phyloP scores from a whole-genome alignment of 768 basidiomycete genomes.

The Hydnomerulius pinastri region DNA sequence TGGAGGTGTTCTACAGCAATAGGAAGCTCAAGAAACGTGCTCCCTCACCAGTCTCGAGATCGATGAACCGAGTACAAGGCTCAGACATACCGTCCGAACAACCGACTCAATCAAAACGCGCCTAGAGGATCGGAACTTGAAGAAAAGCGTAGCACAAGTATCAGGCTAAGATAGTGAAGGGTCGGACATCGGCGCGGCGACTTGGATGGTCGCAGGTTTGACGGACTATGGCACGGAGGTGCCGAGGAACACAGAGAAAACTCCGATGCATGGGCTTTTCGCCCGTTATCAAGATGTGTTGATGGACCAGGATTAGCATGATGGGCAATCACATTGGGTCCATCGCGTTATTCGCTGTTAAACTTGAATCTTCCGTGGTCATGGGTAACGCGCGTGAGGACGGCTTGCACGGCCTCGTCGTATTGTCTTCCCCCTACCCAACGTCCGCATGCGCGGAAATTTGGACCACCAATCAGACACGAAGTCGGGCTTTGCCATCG shows the following conservation, averaged over 20 bases:
- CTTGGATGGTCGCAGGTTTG: not conserved
- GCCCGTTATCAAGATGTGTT: not conserved
- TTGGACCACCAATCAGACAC: too few species aligned
- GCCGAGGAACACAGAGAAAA: not conserved
- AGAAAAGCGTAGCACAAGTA: not conserved
- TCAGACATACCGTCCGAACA: too few species aligned
- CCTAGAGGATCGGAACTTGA: not conserved
- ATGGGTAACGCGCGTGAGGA: too few species aligned
- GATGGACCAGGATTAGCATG: not conserved
- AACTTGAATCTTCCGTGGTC: not conserved
- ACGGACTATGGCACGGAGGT: not conserved
- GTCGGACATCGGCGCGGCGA: not conserved
- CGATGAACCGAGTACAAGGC: too few species aligned
- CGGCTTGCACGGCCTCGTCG: too few species aligned
- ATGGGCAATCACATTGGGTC: not conserved
- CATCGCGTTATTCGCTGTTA: not conserved
- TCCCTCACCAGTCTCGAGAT: too few species aligned
- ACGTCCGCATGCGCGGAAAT: too few species aligned
- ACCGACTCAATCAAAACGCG: too few species aligned
- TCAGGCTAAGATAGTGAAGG: not conserved
- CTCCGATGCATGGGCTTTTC: not conserved
- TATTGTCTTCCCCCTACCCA: too few species aligned
- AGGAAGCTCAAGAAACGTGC: too few species aligned
- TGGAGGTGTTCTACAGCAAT: too few species aligned
- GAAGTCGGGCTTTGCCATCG: too few species aligned